Evolutionary conservation across 2,329 filamentous ascomycete genomes (phyloP).

Genomic region (Mycosphaerelloides madeirae): DNA sequence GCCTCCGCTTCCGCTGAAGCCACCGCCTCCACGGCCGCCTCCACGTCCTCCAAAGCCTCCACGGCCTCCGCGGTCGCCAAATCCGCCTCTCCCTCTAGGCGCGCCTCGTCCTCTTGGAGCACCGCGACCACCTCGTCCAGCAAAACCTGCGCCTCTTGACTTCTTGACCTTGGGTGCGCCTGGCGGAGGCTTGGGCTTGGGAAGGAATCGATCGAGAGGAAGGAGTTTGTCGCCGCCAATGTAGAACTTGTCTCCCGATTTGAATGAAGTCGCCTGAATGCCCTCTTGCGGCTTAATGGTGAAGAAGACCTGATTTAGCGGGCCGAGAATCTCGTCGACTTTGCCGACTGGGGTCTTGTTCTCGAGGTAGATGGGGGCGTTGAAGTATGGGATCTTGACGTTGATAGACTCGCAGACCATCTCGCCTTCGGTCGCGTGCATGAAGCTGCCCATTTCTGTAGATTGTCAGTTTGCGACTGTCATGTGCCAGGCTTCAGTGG

Average conservation of each 20-base stretch:
- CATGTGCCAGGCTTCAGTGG: not conserved
- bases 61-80: constrained; percentile 44
- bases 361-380: constrained; percentile 96
- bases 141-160: constrained; percentile 54
- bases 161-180: constrained; percentile 65
- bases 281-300: constrained; percentile 96
- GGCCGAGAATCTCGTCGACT: constrained; percentile 95
- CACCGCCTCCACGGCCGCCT: constrained; percentile 34
- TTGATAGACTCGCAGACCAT: constrained; percentile 96
- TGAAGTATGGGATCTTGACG: constrained; percentile 96
- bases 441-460: constrained; percentile 80
- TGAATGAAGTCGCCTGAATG: constrained; percentile 91
- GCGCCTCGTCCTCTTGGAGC: constrained; percentile 43
- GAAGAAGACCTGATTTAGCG: constrained; percentile 97
- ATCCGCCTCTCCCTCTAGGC: constrained; percentile 51
- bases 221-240: constrained; percentile 84
- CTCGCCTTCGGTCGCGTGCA: constrained; percentile 94
- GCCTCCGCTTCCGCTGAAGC: constrained; percentile 29
- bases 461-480: not conserved
- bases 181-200: constrained; percentile 75
- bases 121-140: constrained; percentile 34
- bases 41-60: constrained; percentile 45
- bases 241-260: constrained; percentile 94
- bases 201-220: constrained; percentile 91
- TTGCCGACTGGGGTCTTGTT: constrained; percentile 91